Base-by-base conservation (phyloP, 306 rosid species). In the Sesbania bispinosa region DNA sequence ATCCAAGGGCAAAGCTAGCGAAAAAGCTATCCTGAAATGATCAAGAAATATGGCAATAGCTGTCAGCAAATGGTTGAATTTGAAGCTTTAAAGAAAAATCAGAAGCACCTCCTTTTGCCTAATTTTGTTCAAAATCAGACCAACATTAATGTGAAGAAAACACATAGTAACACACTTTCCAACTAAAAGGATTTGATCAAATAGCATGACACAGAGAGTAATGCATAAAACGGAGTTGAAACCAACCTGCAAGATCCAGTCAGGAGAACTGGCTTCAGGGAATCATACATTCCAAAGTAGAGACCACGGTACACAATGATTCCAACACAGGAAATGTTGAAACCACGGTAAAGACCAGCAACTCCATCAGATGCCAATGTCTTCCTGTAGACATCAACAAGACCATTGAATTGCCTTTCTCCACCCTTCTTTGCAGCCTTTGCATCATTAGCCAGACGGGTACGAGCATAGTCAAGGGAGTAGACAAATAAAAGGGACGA, bases 351-450 rank as follows among this genome's bases (percentile, higher is more conserved):
- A 46, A 86, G 97, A 36, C 97, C 97, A 27, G 96, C 90, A 73
- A 90, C 1, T 58, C 97, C 92, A 85, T 88, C 97, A 63, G 90
- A 39, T 30, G 86, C 81, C 80, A 88, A 46, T 2, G 97, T 90
- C 90, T 88, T 90, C 86, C 5, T 74, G 85, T 90, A 90, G 42
- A 88, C 97, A 78, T 90, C 96, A 74, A 88, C 2, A 3, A 90
- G 90, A 14, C 97, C 90, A 47, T 88, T 71, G 83, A 90, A 90
- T 66, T 90, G 97, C 72, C 97, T 85, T 46, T 67, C 97, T 60
- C 95, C 97, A 32, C 97, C 97, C 73, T 86, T 90, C 97, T 90
- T 88, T n/a, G 97, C 89, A 67, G 96, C 92, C 81, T 88, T 90
- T 0, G 96, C 5, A 53, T 90, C 96, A 69, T 86, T 90, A 27